These are phyloP conservation scores for Marasmius sp. DNA, from an alignment of 1,284 basidiomycete species.

Conservation along the genomic window DNA sequence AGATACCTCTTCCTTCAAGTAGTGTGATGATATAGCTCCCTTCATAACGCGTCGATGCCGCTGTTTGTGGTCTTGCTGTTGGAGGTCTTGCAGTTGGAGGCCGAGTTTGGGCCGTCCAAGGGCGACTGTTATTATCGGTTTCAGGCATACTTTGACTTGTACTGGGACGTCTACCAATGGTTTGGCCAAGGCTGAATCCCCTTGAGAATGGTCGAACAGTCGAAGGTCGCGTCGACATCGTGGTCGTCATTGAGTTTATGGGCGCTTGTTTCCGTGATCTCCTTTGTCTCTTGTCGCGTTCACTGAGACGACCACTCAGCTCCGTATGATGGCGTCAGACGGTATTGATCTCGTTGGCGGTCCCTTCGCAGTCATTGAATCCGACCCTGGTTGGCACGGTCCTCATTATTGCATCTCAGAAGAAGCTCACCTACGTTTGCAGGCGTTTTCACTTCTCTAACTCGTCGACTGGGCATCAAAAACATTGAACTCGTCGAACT, in stretches of 20 bases:
- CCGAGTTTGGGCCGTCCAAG: slow-evolving; percentile 43
- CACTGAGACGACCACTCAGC: background rate
- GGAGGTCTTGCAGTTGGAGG: slow-evolving; percentile 46
- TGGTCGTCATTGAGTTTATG: background rate
- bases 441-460: slow-evolving; percentile 61
- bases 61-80: slow-evolving; percentile 60
- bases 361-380: slow-evolving; percentile 61
- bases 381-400: slow-evolving; percentile 48
- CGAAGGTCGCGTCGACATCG: background rate
- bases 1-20: slow-evolving; percentile 72
- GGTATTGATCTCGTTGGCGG: slow-evolving; percentile 48
- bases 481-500: slow-evolving; percentile 56
- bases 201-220: background rate
- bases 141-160: background rate
- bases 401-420: background rate
- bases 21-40: slow-evolving; percentile 64
- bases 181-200: background rate
- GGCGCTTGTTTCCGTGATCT: background rate
- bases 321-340: too few relatives aligned
- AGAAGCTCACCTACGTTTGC: background rate
- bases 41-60: slow-evolving; percentile 57
- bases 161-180: background rate
- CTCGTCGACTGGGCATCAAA: slow-evolving; percentile 49
- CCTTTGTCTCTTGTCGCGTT: background rate
- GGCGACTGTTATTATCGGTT: slow-evolving; percentile 8